These are phyloP conservation scores for Debaryomyces castellii DNA, from an alignment of 805 yeast genomes.

Conservation along the genomic window DNA sequence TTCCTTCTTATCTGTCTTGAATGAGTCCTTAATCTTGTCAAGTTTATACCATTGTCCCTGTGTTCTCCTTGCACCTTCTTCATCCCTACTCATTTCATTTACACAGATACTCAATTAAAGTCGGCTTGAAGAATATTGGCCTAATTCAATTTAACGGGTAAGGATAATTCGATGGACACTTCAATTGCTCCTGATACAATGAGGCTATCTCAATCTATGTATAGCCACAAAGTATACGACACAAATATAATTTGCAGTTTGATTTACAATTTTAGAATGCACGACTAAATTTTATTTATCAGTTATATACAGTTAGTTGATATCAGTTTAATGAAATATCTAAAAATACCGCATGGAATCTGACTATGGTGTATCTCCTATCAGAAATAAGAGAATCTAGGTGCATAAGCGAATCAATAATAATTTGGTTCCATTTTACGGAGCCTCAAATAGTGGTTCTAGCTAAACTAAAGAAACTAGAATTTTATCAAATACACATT, in stretches of 20 bases:
- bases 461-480: conserved; percentile 11
- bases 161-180: too few species aligned
- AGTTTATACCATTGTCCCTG: conserved; percentile 21
- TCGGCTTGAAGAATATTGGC: too few species aligned
- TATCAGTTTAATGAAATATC: too few species aligned
- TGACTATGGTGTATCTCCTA: conserved; percentile 14
- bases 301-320: too few species aligned
- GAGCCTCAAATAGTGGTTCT: conserved; percentile 10
- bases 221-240: not conserved
- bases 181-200: not conserved
- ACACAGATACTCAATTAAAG: not conserved
- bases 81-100: conserved; percentile 1
- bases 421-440: conserved; percentile 7
- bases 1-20: not conserved
- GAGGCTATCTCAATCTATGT: not conserved
- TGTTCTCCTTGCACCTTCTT: not conserved
- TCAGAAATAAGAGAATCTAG: conserved; percentile 17
- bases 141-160: too few species aligned
- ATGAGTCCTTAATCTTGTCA: conserved; percentile 12
- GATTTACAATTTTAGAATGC: not conserved
- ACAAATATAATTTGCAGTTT: not conserved
- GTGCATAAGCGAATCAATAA: conserved; percentile 12
- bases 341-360: not conserved
- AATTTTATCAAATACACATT: conserved; percentile 9
- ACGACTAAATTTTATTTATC: not conserved